Percentiles rank a stretch among this genome's conserved stretches.
These are phyloP conservation scores for Nakazawaea peltata DNA, from an alignment of 805 yeast genomes.

Conservation along the genomic window DNA sequence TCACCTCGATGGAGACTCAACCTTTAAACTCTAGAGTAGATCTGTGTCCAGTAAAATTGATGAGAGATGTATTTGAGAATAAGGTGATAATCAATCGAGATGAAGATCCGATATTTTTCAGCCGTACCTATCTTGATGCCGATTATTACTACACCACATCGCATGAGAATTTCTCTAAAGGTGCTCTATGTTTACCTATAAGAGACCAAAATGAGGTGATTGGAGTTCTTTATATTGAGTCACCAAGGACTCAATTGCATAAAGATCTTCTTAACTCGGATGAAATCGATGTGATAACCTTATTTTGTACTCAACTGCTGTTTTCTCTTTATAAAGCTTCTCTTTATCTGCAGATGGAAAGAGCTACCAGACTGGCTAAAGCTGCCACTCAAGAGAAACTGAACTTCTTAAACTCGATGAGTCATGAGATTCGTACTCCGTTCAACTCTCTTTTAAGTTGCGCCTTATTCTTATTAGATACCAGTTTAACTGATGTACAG, in stretches of 20 bases:
- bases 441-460: slow-evolving; percentile 43
- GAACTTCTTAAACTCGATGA: slow-evolving; percentile 46
- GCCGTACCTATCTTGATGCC: slow-evolving; percentile 21
- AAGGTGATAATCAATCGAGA: slow-evolving; percentile 29
- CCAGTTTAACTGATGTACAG: slow-evolving; percentile 34
- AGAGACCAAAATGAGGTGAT: slow-evolving; percentile 30
- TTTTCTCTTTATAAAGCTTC: slow-evolving; percentile 41
- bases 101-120: slow-evolving; percentile 27
- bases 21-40: slow-evolving; percentile 31
- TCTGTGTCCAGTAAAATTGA: slow-evolving; percentile 32
- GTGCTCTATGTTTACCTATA: slow-evolving; percentile 35
- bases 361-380: slow-evolving; percentile 45
- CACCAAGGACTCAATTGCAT: slow-evolving; percentile 13
- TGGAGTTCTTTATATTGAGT: slow-evolving; percentile 40
- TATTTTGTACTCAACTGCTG: slow-evolving; percentile 44
- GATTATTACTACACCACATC: slow-evolving; percentile 31
- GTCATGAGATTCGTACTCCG: slow-evolving; percentile 51
- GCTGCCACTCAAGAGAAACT: slow-evolving; percentile 49
- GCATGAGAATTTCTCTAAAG: slow-evolving; percentile 23
- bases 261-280: slow-evolving; percentile 21
- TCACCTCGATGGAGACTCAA: slow-evolving; percentile 22
- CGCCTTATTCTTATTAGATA: slow-evolving; percentile 40
- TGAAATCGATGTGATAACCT: slow-evolving; percentile 29
- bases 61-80: slow-evolving; percentile 28
- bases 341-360: slow-evolving; percentile 38